These are phyloP conservation scores for Coniochaeta ligniaria DNA, from an alignment of 2,329 filamentous ascomycete species.

Conservation along the genomic window DNA sequence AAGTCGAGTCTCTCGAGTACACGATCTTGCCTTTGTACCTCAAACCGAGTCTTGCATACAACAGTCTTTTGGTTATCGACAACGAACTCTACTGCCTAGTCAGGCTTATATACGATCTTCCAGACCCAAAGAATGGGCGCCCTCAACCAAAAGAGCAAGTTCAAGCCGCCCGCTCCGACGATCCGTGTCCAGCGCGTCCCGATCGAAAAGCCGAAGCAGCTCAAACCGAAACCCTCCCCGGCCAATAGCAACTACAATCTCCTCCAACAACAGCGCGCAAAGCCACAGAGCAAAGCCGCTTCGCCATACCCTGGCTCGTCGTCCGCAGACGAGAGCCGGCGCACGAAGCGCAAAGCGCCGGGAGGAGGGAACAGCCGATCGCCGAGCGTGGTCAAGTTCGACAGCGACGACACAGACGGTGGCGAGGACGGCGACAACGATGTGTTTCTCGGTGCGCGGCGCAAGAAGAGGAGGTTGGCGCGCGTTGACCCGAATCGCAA, in stretches of 20 bases:
- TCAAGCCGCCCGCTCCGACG: not conserved
- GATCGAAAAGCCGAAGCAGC: not conserved
- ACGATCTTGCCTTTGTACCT: too few relatives aligned
- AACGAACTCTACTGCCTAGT: too few relatives aligned
- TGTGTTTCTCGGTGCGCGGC: constrained; percentile 38
- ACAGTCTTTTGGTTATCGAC: not conserved
- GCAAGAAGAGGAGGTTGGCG: constrained; percentile 38
- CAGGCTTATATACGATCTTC: not conserved
- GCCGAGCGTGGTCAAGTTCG: constrained; percentile 40
- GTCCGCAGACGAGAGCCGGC: constrained; percentile 20
- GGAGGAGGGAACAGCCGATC: constrained; percentile 28
- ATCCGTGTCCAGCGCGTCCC: not conserved
- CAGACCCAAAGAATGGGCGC: not conserved
- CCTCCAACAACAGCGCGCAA: not conserved
- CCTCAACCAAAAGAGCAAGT: not conserved
- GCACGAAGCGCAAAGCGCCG: constrained; percentile 40
- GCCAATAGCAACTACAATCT: not conserved
- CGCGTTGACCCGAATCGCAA: constrained; percentile 38
- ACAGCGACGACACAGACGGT: constrained; percentile 31
- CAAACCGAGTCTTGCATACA: not conserved
- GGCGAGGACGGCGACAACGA: constrained; percentile 42
- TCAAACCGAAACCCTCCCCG: not conserved
- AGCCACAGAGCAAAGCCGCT: constrained; percentile 14
- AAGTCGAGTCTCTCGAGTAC: not conserved
- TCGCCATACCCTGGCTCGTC: constrained; percentile 23